Evolutionary conservation across 78 protist genomes (phyloP).

Genomic region (Protostelium mycophagum): DNA sequence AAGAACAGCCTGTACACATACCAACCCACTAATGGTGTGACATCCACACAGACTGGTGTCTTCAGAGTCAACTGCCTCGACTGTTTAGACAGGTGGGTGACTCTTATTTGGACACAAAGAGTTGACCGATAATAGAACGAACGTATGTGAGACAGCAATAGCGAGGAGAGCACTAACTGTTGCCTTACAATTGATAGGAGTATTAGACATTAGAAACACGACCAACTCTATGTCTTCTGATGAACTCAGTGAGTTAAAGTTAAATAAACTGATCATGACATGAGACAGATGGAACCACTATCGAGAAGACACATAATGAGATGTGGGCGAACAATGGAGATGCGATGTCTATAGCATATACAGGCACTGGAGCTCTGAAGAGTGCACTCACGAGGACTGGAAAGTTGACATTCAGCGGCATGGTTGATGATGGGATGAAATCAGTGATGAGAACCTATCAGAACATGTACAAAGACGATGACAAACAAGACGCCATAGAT

Average conservation of each 20-base stretch:
- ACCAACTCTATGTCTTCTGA: background rate
- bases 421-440: constrained; percentile 59
- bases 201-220: background rate
- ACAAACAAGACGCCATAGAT: constrained; percentile 50
- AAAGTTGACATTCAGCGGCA: constrained; percentile 54
- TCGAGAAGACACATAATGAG: constrained; percentile 7
- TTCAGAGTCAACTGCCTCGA: constrained; percentile 90
- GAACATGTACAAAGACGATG: constrained; percentile 42
- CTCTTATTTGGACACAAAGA: background rate
- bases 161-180: background rate
- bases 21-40: background rate
- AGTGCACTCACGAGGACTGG: constrained; percentile 65
- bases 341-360: constrained; percentile 64
- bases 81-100: constrained; percentile 77
- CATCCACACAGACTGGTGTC: constrained; percentile 39
- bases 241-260: background rate
- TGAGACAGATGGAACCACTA: background rate
- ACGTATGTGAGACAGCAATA: background rate
- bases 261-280: background rate
- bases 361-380: constrained; percentile 82
- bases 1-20: background rate
- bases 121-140: background rate
- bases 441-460: constrained; percentile 32
- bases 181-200: background rate
- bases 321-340: constrained; percentile 86